phyloP scores from a whole-genome alignment of 106 monocot genomes.

The Dioscorea dumetorum region DNA sequence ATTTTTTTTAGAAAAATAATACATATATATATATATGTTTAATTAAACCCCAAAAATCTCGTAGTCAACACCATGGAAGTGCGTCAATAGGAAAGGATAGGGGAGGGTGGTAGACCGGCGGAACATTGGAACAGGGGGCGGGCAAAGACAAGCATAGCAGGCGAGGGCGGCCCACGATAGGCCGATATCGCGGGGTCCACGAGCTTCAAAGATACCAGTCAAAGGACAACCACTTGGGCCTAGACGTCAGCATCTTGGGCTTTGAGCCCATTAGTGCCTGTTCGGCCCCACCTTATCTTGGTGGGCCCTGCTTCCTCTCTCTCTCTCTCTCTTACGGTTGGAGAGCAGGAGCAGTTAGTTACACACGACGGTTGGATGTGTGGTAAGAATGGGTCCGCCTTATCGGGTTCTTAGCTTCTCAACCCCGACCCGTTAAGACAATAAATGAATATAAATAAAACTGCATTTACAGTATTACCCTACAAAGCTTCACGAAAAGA shows the following conservation, averaged over 20 bases:
- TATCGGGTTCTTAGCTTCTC: too few species aligned
- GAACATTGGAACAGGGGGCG: not conserved
- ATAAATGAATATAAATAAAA: not conserved
- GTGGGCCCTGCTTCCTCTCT: not conserved
- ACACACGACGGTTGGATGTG: not conserved
- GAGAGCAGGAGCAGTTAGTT: not conserved
- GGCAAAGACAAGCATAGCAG: not conserved
- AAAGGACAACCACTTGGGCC: not conserved
- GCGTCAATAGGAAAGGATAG: too few species aligned
- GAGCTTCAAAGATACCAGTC: not conserved
- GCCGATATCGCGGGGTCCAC: not conserved
- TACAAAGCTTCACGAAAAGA: not conserved
- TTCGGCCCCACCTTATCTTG: not conserved
- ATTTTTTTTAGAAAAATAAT: too few species aligned
- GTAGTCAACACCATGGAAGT: too few species aligned
- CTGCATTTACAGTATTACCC: not conserved
- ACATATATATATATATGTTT: too few species aligned
- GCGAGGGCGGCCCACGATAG: not conserved
- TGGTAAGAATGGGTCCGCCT: too few species aligned
- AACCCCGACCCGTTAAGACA: not conserved
- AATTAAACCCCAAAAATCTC: too few species aligned
- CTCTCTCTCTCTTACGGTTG: conserved; percentile 1
- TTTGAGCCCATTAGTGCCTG: not conserved
- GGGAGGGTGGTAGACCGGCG: too few species aligned
- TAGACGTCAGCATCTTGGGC: not conserved